phyloP scores from a whole-genome alignment of 768 basidiomycete genomes.

The Chiua virens region DNA sequence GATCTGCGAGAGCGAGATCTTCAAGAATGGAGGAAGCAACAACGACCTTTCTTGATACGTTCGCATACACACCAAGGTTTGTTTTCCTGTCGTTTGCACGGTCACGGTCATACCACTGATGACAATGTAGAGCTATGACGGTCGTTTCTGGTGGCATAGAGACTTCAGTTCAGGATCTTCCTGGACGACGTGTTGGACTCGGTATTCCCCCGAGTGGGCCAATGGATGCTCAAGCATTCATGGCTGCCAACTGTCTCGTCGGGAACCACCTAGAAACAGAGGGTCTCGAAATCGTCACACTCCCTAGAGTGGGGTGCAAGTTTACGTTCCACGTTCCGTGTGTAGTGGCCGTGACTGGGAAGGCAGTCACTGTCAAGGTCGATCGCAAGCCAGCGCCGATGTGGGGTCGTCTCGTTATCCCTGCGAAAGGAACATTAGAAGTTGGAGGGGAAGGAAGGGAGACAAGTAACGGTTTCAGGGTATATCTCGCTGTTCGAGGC shows the following conservation, averaged over 20 bases:
- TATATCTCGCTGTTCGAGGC: constrained; percentile 56
- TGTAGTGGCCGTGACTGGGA: constrained; percentile 59
- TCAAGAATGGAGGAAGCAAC: constrained; percentile 44
- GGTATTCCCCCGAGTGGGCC: constrained; percentile 67
- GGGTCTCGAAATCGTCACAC: constrained; percentile 53
- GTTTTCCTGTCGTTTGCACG: background rate
- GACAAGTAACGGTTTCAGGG: constrained; percentile 44
- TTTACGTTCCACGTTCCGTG: constrained; percentile 50
- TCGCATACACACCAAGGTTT: constrained; percentile 44
- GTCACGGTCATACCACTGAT: background rate
- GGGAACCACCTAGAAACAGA: constrained; percentile 53
- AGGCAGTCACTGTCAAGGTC: constrained; percentile 41
- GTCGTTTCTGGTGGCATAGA: constrained; percentile 57
- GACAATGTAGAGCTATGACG: constrained; percentile 43
- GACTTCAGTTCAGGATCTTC: constrained; percentile 57
- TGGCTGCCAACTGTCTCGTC: constrained; percentile 56
- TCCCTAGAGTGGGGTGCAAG: constrained; percentile 43
- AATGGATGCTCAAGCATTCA: constrained; percentile 59
- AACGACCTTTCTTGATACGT: constrained; percentile 49
- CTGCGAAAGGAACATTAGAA: constrained; percentile 42
- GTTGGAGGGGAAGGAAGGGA: constrained; percentile 31
- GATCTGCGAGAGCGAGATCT: constrained; percentile 41
- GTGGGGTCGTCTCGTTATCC: constrained; percentile 53
- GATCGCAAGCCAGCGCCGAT: constrained; percentile 38
- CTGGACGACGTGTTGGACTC: constrained; percentile 49